Percentiles rank a stretch among this genome's conserved stretches.
These are phyloP conservation scores for Dactylis glomerata DNA, from an alignment of 176 grass and related monocot genomes.

Conservation along the genomic window DNA sequence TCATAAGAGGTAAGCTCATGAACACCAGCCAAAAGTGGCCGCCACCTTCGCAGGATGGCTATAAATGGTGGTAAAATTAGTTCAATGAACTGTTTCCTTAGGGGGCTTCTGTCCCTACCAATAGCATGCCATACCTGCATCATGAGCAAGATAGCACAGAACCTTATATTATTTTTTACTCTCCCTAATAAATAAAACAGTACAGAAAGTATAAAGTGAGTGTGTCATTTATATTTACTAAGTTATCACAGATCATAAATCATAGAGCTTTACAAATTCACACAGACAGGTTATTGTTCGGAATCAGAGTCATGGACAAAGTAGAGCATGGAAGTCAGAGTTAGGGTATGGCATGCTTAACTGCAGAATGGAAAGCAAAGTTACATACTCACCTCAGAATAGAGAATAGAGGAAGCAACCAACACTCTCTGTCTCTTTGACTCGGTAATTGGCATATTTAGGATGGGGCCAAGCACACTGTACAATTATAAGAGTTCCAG, in stretches of 20 bases:
- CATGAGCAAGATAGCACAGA: conserved; percentile 21
- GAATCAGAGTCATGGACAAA: background rate
- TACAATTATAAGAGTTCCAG: conserved; percentile 44
- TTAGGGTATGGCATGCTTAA: conserved; percentile 6
- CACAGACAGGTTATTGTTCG: background rate
- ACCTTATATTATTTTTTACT: background rate
- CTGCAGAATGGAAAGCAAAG: conserved; percentile 17
- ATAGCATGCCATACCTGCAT: conserved; percentile 95
- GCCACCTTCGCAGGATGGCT: conserved; percentile 87
- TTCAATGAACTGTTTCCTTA: conserved; percentile 88
- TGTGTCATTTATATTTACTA: conserved; percentile 17
- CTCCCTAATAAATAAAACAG: background rate
- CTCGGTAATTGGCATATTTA: conserved; percentile 94
- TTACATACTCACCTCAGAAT: conserved; percentile 78
- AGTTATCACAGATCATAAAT: background rate
- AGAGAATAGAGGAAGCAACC: conserved; percentile 93
- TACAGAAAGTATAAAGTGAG: background rate
- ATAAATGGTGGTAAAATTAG: conserved; percentile 91
- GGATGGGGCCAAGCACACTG: conserved; percentile 97
- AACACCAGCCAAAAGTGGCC: conserved; percentile 90
- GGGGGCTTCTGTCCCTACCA: conserved; percentile 68
- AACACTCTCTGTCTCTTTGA: conserved; percentile 94
- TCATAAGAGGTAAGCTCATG: conserved; percentile 98
- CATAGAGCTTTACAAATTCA: conserved; percentile 11
- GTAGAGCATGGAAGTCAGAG: background rate